A percentile compares a stretch with the other conserved stretches of the same genome.
phyloP scores from a whole-genome alignment of 2,329 filamentous ascomycete species.

The Colletotrichum spinosum region DNA sequence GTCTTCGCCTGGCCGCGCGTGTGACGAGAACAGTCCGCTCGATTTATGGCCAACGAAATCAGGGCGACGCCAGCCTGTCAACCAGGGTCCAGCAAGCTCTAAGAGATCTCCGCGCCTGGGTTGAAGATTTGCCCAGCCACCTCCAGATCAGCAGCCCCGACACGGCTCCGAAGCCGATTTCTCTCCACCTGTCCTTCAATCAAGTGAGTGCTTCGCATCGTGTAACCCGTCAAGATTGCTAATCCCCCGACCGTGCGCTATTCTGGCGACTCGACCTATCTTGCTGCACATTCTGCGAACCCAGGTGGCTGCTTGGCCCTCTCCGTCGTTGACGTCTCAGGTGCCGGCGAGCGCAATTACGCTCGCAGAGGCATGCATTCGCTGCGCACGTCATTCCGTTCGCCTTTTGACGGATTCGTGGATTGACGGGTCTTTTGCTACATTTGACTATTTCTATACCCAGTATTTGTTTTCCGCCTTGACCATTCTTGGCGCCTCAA shows the following conservation, averaged over 20 bases:
- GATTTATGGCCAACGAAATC: conserved; percentile 45
- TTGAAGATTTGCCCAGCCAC: conserved; percentile 46
- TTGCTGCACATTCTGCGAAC: conserved; percentile 47
- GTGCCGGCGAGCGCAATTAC: conserved; percentile 49
- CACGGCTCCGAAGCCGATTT: conserved; percentile 43
- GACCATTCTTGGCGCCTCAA: conserved; percentile 57
- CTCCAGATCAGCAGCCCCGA: conserved; percentile 44
- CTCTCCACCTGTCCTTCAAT: conserved; percentile 50
- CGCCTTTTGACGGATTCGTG: conserved; percentile 55
- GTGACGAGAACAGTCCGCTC: conserved; percentile 44
- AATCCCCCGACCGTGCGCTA: conserved; percentile 42
- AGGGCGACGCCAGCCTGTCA: conserved; percentile 44
- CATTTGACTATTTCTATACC: conserved; percentile 58
- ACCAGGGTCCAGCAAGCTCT: conserved; percentile 48
- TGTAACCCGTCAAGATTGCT: neutral
- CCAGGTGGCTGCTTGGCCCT: conserved; percentile 39
- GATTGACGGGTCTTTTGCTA: conserved; percentile 58
- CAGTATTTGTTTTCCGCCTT: conserved; percentile 61
- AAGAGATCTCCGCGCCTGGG: conserved; percentile 47
- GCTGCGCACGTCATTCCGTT: conserved; percentile 58
- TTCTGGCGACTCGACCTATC: conserved; percentile 48
- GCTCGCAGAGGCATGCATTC: conserved; percentile 56
- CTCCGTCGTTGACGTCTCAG: conserved; percentile 36
- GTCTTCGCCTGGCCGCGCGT: conserved; percentile 51
- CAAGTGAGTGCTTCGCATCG: conserved; percentile 38